phyloP scores from a whole-genome alignment of 108 stramenopile genomes.

The Fragilaria radians region DNA sequence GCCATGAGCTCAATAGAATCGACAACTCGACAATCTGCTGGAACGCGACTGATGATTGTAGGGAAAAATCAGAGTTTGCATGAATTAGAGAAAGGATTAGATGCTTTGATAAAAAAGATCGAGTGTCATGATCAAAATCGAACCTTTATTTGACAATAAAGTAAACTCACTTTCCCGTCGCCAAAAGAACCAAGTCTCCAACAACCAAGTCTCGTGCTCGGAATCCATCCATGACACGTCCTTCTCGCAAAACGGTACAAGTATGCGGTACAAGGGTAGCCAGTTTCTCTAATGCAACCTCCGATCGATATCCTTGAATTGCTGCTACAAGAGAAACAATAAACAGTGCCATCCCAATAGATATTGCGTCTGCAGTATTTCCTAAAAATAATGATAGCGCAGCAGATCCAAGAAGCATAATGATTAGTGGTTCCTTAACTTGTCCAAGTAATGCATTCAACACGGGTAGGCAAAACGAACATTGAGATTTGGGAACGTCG shows the following conservation, averaged over 20 bases:
- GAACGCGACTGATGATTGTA: slow-evolving; percentile 61
- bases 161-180: slow-evolving; percentile 64
- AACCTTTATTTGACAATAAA: background rate
- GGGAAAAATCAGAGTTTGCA: background rate
- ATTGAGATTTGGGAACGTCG: slow-evolving; percentile 23
- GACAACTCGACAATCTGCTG: slow-evolving; percentile 92
- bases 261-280: slow-evolving; percentile 79
- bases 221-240: slow-evolving; percentile 53
- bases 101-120: slow-evolving; percentile 10
- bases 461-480: slow-evolving; percentile 33
- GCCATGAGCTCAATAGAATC: slow-evolving; percentile 69
- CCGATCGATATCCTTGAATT: slow-evolving; percentile 91
- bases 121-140: background rate
- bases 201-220: slow-evolving; percentile 86
- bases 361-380: slow-evolving; percentile 87
- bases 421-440: slow-evolving; percentile 91
- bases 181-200: slow-evolving; percentile 89
- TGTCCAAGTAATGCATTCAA: slow-evolving; percentile 59
- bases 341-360: slow-evolving; percentile 85
- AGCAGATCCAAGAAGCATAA: slow-evolving; percentile 88
- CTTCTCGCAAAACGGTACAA: slow-evolving; percentile 81
- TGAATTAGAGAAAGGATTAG: background rate
- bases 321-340: slow-evolving; percentile 93
- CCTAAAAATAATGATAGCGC: slow-evolving; percentile 71
- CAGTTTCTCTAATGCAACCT: slow-evolving; percentile 85